Evolutionary conservation across 2,329 filamentous ascomycete genomes (phyloP).

Genomic region (Fusarium compactum): DNA sequence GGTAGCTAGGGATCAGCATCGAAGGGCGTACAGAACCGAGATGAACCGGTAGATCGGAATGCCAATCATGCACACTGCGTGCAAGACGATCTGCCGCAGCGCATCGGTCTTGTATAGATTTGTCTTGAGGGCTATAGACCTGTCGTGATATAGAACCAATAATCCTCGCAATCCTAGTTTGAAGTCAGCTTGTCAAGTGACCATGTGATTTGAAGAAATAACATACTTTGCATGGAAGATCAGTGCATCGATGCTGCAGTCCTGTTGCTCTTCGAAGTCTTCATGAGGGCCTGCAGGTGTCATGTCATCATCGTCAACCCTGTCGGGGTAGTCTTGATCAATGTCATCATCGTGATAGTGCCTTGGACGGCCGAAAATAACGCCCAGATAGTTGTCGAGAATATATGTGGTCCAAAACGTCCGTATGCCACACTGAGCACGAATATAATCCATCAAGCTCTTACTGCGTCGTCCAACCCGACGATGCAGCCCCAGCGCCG

Average conservation of each 20-base stretch:
- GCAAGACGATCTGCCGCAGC: slow-evolving; percentile 53
- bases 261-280: slow-evolving; percentile 47
- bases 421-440: slow-evolving; percentile 64
- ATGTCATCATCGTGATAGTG: slow-evolving; percentile 73
- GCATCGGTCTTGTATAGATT: slow-evolving; percentile 51
- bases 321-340: slow-evolving; percentile 67
- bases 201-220: not conserved
- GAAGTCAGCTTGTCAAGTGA: not conserved
- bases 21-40: slow-evolving; percentile 58
- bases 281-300: slow-evolving; percentile 54
- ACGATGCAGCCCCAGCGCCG: slow-evolving; percentile 55
- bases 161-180: slow-evolving; percentile 52
- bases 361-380: slow-evolving; percentile 69
- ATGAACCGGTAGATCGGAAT: slow-evolving; percentile 55
- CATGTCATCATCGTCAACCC: slow-evolving; percentile 68
- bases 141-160: slow-evolving; percentile 54
- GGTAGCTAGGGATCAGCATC: slow-evolving; percentile 59
- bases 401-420: slow-evolving; percentile 73
- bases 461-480: slow-evolving; percentile 27
- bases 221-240: slow-evolving; percentile 58
- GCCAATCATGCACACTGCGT: slow-evolving; percentile 55
- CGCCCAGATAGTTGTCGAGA: slow-evolving; percentile 71
- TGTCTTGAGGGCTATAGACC: slow-evolving; percentile 54
- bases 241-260: slow-evolving; percentile 62
- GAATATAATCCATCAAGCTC: slow-evolving; percentile 54